Conservation (phyloP, 108 stramenopile species). For the Tribonema minus region DNA sequence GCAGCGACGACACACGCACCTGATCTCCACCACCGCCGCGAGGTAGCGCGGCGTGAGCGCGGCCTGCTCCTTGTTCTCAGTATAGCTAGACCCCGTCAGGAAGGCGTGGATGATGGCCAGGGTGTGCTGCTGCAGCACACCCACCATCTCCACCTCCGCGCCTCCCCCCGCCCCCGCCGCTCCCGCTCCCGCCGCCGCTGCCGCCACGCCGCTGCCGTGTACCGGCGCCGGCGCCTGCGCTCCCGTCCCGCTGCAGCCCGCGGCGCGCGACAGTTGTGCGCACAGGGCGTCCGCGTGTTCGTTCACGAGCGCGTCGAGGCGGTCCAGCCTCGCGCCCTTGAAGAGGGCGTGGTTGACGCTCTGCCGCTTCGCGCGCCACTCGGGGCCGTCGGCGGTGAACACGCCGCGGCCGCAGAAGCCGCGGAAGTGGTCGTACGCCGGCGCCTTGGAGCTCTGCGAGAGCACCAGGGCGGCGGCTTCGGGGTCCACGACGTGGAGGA, state of each 20-base stretch:
- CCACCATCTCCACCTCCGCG: slow-evolving; percentile 16
- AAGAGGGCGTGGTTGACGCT: slow-evolving; percentile 73
- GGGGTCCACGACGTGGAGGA: slow-evolving; percentile 82
- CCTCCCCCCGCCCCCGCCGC: background rate
- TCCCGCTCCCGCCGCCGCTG: background rate
- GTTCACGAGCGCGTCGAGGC: background rate
- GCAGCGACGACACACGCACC: too few relatives aligned
- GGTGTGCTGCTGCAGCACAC: slow-evolving; percentile 30
- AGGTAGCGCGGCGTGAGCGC: slow-evolving; percentile 65
- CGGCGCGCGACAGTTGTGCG: background rate
- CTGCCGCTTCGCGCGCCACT: slow-evolving; percentile 80
- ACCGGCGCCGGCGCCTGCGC: background rate
- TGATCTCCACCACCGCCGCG: slow-evolving; percentile 72
- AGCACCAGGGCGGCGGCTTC: slow-evolving; percentile 61
- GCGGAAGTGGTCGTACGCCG: slow-evolving; percentile 84
- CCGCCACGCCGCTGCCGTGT: background rate
- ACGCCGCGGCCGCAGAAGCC: slow-evolving; percentile 83
- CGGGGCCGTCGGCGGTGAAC: slow-evolving; percentile 79
- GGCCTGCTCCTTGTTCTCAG: background rate
- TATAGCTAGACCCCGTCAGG: background rate
- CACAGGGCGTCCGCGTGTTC: background rate
- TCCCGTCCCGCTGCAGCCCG: too few relatives aligned
- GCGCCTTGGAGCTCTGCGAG: slow-evolving; percentile 68
- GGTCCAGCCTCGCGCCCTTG: background rate
- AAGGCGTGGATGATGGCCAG: slow-evolving; percentile 24